phyloP scores from a whole-genome alignment of 305 asterid species.

The Fraxinus paxiana region DNA sequence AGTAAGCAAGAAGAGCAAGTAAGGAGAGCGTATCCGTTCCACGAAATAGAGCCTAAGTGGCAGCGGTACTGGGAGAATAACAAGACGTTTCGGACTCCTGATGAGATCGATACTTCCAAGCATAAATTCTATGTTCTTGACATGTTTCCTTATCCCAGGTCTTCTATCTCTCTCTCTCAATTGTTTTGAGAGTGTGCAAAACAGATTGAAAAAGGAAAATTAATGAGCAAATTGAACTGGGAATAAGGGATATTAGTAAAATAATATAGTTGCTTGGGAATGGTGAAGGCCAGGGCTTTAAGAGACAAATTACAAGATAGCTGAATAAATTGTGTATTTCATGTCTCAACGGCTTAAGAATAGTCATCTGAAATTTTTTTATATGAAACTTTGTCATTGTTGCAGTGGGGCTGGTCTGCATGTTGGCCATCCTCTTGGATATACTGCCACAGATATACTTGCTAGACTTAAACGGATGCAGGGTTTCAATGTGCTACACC shows the following conservation, averaged over 20 bases:
- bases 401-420: slow-evolving; percentile 97
- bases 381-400: slow-evolving; percentile 21
- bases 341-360: background rate
- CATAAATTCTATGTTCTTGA: slow-evolving; percentile 95
- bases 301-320: background rate
- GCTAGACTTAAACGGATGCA: slow-evolving; percentile 92
- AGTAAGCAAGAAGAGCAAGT: slow-evolving; percentile 28
- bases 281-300: background rate
- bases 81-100: slow-evolving; percentile 78
- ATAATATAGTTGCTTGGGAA: background rate
- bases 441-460: slow-evolving; percentile 94
- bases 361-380: background rate
- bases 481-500: slow-evolving; percentile 93
- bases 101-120: slow-evolving; percentile 79
- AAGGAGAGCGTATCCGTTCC: slow-evolving; percentile 79
- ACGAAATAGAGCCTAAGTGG: slow-evolving; percentile 84
- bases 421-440: slow-evolving; percentile 98
- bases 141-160: slow-evolving; percentile 99
- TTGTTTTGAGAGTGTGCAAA: background rate
- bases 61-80: slow-evolving; percentile 81
- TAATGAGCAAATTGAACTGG: background rate
- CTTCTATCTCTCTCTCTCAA: background rate
- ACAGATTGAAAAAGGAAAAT: background rate
- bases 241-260: background rate
- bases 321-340: background rate